These are phyloP conservation scores for Mycena rebaudengoi DNA, from an alignment of 768 basidiomycete species.

Conservation along the genomic window DNA sequence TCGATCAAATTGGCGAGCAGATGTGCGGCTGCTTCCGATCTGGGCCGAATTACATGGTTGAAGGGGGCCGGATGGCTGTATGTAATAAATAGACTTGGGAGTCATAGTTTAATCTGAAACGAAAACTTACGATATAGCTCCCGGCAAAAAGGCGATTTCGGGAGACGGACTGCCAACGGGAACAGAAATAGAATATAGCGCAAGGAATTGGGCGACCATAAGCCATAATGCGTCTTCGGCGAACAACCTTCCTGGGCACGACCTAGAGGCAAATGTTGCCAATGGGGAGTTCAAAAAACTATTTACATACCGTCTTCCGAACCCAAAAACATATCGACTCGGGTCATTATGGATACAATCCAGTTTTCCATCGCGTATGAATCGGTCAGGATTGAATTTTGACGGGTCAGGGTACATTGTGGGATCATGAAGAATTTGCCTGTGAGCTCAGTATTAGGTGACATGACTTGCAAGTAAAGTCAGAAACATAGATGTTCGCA, in stretches of 20 bases:
- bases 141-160: background rate
- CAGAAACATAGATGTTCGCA: no score
- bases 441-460: background rate
- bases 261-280: background rate
- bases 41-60: no score
- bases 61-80: no score
- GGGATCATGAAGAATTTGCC: slow-evolving; percentile 2
- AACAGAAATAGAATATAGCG: background rate
- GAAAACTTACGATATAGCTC: slow-evolving; percentile 5
- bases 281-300: background rate
- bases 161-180: background rate
- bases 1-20: no score
- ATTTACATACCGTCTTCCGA: slow-evolving; percentile 4
- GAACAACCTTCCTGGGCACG: background rate
- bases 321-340: slow-evolving; percentile 6
- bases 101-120: no score
- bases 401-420: slow-evolving; percentile 5
- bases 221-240: slow-evolving; percentile 5
- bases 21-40: no score
- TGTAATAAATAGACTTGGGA: no score
- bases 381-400: slow-evolving; percentile 1
- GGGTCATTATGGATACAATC: background rate
- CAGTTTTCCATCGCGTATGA: background rate
- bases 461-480: background rate
- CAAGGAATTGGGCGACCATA: background rate